Conservation (phyloP, 805 yeast genomes). For the Vanderwaltozyma yarrowii region DNA sequence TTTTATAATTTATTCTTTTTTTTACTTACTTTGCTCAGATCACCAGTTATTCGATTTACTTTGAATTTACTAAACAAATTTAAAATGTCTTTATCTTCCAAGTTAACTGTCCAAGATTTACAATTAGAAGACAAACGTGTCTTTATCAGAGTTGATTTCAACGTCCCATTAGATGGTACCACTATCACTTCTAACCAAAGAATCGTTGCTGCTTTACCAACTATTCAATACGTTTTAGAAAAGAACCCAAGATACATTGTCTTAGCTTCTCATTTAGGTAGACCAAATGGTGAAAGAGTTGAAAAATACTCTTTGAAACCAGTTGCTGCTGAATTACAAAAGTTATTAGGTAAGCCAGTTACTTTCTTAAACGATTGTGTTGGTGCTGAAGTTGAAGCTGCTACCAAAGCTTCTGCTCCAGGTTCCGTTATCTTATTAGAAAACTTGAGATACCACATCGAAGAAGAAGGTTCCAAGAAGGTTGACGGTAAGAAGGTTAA, state of each 20-base stretch:
- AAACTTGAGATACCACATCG: conserved; percentile 97
- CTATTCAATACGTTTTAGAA: conserved; percentile 89
- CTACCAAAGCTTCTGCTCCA: conserved; percentile 58
- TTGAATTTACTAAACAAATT: no score
- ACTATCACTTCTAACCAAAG: conserved; percentile 99
- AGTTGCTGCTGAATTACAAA: conserved; percentile 79
- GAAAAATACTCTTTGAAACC: conserved; percentile 89
- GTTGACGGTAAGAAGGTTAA: conserved; percentile 89
- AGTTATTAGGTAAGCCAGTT: conserved; percentile 64
- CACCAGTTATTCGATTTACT: neutral
- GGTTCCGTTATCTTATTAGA: conserved; percentile 88
- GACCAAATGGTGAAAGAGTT: conserved; percentile 92
- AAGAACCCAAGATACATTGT: conserved; percentile 85
- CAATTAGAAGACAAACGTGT: conserved; percentile 86
- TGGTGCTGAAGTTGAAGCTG: conserved; percentile 78
- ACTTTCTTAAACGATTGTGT: conserved; percentile 85
- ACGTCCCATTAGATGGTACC: conserved; percentile 90
- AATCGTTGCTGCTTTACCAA: conserved; percentile 98
- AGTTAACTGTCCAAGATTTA: conserved; percentile 87
- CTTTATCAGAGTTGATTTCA: conserved; percentile 96
- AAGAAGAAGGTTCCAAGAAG: conserved; percentile 90
- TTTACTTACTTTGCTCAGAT: neutral
- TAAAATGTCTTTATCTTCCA: conserved; percentile 84
- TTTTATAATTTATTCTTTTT: no score
- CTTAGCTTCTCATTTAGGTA: conserved; percentile 95